These are phyloP conservation scores for Melampsora larici-populina DNA, from an alignment of 1,284 basidiomycete genomes.

Conservation along the genomic window DNA sequence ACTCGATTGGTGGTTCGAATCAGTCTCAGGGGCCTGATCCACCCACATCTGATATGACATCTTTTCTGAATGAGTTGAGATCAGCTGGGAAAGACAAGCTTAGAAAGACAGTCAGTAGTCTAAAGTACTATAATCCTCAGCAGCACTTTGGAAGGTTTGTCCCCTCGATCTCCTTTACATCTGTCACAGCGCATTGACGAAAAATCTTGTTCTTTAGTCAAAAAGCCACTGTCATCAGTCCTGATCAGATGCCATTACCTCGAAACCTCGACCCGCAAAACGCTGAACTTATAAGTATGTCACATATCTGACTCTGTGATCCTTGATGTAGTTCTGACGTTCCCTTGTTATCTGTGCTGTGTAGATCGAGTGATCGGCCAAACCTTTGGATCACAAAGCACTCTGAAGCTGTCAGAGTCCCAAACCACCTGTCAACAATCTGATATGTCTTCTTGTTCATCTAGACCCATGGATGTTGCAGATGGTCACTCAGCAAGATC, in stretches of 20 bases:
- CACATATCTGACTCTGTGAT: neutral
- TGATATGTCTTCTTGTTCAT: neutral
- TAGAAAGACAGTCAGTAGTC: constrained; percentile 31
- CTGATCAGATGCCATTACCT: neutral
- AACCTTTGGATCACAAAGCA: constrained; percentile 16
- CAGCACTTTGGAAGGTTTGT: constrained; percentile 29
- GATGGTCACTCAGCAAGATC: too few species aligned
- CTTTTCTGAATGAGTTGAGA: constrained; percentile 38
- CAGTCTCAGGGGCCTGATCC: constrained; percentile 9
- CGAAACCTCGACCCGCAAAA: constrained; percentile 31
- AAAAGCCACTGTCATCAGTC: constrained; percentile 1
- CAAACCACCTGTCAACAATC: constrained; percentile 5
- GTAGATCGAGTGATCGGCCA: constrained; percentile 16
- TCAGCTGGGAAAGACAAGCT: constrained; percentile 29
- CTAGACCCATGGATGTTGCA: too few species aligned
- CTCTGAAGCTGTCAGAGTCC: neutral
- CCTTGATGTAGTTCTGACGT: neutral
- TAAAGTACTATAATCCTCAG: constrained; percentile 31
- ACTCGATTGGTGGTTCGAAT: constrained; percentile 21
- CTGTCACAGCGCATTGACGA: neutral
- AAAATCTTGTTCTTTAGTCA: neutral
- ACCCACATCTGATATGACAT: constrained; percentile 21
- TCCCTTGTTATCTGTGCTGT: too few species aligned
- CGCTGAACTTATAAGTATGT: constrained; percentile 25
- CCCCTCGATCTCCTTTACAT: neutral